Percentiles rank a stretch among this genome's conserved stretches.
These are phyloP conservation scores for Westerdykella aurantiaca DNA, from an alignment of 2,329 filamentous ascomycete species.

Conservation along the genomic window DNA sequence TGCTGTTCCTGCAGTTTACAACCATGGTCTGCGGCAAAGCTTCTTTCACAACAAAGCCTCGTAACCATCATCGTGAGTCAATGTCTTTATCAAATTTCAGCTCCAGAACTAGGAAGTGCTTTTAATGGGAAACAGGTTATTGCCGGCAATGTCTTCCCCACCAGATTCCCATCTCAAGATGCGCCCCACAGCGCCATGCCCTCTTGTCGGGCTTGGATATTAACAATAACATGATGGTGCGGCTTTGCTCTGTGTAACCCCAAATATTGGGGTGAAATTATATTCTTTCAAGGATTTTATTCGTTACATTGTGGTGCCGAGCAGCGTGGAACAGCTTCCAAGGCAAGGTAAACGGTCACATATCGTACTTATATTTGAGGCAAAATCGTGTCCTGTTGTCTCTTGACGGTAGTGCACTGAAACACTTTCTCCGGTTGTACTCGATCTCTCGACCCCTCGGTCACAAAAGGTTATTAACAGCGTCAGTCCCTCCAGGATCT, in stretches of 20 bases:
- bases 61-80: background rate
- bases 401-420: background rate
- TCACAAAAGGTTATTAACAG: background rate
- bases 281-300: background rate
- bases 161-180: background rate
- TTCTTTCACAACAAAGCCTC: background rate
- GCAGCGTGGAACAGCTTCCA: background rate
- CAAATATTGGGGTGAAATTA: background rate
- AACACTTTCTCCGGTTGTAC: background rate
- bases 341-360: background rate
- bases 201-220: constrained; percentile 3
- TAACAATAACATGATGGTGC: constrained; percentile 6
- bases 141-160: background rate
- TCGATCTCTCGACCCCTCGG: background rate
- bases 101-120: background rate
- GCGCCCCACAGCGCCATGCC: constrained; percentile 11
- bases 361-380: background rate
- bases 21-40: background rate
- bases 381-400: background rate
- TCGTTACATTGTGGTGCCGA: background rate
- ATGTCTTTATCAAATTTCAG: background rate
- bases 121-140: background rate
- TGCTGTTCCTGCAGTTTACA: no score
- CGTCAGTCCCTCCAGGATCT: background rate
- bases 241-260: constrained; percentile 1